Conservation (phyloP, 768 basidiomycete species). For the Trametes coccinea region DNA sequence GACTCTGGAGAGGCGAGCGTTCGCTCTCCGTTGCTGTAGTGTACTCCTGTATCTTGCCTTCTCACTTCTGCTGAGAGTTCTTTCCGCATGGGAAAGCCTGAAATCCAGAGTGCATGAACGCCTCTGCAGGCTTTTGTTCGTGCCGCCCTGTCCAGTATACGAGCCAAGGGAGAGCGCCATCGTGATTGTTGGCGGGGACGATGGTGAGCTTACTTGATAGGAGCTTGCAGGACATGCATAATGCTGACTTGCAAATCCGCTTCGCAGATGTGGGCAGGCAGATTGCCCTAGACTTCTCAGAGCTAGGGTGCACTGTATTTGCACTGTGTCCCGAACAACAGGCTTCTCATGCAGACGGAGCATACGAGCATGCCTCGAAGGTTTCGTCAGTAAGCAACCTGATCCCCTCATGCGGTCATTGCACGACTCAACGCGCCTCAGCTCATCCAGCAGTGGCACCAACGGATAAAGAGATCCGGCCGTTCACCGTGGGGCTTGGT, state of each 20-base stretch:
- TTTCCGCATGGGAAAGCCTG: slow-evolving; percentile 18
- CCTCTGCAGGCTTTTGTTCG: slow-evolving; percentile 14
- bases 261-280: slow-evolving; percentile 33
- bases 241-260: slow-evolving; percentile 9
- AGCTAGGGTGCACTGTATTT: slow-evolving; percentile 37
- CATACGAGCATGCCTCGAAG: slow-evolving; percentile 16
- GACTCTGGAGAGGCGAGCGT: not conserved
- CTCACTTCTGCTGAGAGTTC: slow-evolving; percentile 13
- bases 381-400: slow-evolving; percentile 31
- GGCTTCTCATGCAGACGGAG: not conserved
- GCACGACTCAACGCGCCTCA: slow-evolving; percentile 10
- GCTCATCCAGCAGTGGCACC: slow-evolving; percentile 38
- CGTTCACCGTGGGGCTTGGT: slow-evolving; percentile 33
- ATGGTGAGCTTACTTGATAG: slow-evolving; percentile 22
- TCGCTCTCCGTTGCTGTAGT: slow-evolving; percentile 5
- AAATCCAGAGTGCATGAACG: slow-evolving; percentile 17
- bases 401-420: not conserved
- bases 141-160: slow-evolving; percentile 28
- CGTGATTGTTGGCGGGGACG: slow-evolving; percentile 33
- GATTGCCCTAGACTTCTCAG: slow-evolving; percentile 34
- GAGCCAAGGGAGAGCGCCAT: slow-evolving; percentile 32
- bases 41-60: slow-evolving; percentile 17
- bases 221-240: not conserved
- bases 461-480: slow-evolving; percentile 32
- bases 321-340: slow-evolving; percentile 29